A percentile compares a stretch with the other conserved stretches of the same genome.
These are phyloP conservation scores for Omphalotus olearius DNA, from an alignment of 1,284 basidiomycete species.

Conservation along the genomic window DNA sequence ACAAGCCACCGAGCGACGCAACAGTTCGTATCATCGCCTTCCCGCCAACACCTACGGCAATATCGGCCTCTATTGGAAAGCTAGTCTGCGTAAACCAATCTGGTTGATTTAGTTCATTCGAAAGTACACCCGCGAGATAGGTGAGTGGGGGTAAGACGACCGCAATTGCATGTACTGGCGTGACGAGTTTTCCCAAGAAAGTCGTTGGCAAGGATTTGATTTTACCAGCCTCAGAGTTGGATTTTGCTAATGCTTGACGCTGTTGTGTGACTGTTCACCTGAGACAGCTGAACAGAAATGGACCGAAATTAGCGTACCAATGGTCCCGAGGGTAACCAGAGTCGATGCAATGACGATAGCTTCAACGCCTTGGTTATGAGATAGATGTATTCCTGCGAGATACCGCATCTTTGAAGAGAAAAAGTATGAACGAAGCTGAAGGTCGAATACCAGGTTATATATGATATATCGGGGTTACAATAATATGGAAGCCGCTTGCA, in stretches of 20 bases:
- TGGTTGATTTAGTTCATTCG: constrained; percentile 28
- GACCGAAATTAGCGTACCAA: neutral
- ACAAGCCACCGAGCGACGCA: constrained; percentile 9
- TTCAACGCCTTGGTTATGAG: constrained; percentile 25
- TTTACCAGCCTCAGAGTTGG: constrained; percentile 18
- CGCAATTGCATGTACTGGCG: constrained; percentile 25
- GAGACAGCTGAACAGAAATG: neutral
- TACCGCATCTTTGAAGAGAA: neutral
- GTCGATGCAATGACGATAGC: constrained; percentile 23
- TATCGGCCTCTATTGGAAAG: constrained; percentile 20
- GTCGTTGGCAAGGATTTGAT: constrained; percentile 17
- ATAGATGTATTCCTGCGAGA: constrained; percentile 11
- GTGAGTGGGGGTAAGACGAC: constrained; percentile 20
- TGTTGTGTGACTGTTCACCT: constrained; percentile 16
- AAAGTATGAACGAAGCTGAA: too few relatives aligned
- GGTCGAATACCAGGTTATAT: neutral
- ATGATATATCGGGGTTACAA: too few relatives aligned
- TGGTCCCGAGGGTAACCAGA: constrained; percentile 1
- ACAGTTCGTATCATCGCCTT: constrained; percentile 14
- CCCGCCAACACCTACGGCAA: constrained; percentile 8
- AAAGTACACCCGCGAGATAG: constrained; percentile 22
- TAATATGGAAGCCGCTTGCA: too few relatives aligned
- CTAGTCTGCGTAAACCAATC: constrained; percentile 25
- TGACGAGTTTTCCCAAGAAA: constrained; percentile 21
- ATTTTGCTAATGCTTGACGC: constrained; percentile 5